phyloP scores from a whole-genome alignment of 1,139 yeast genomes.

The Insectozyma bohioensis region DNA sequence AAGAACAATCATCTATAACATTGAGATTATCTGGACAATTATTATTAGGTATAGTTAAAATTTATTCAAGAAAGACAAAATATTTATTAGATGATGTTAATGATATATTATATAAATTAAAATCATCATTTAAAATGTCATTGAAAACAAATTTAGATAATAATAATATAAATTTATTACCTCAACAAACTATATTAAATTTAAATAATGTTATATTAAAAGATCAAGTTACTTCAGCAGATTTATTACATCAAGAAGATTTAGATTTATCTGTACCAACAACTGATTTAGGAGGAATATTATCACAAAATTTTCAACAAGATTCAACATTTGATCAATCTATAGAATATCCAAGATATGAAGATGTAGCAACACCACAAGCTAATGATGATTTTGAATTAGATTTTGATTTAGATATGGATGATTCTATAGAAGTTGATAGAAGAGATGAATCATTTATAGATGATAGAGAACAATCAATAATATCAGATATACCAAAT shows the following conservation, averaged over 20 bases:
- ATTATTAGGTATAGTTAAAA: conserved; percentile 83
- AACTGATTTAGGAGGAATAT: conserved; percentile 10
- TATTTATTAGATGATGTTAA: conserved; percentile 82
- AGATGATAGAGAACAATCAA: conserved; percentile 22
- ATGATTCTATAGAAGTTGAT: conserved; percentile 49
- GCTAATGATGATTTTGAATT: conserved; percentile 46
- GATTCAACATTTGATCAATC: conserved; percentile 43
- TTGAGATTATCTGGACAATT: conserved; percentile 86
- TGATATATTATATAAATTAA: conserved; percentile 72
- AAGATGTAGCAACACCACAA: conserved; percentile 14
- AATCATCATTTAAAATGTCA: conserved; percentile 61
- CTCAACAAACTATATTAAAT: conserved; percentile 50
- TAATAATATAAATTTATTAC: conserved; percentile 44
- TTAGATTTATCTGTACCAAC: conserved; percentile 47
- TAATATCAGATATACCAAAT: conserved; percentile 29
- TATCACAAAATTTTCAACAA: conserved; percentile 13
- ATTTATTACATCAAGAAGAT: conserved; percentile 66
- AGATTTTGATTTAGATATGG: conserved; percentile 50
- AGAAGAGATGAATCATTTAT: conserved; percentile 33
- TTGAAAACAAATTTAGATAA: conserved; percentile 35
- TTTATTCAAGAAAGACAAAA: conserved; percentile 83
- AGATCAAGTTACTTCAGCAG: conserved; percentile 79
- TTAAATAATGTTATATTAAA: conserved; percentile 60
- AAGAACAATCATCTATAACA: conserved; percentile 47
- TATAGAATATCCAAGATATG: conserved; percentile 57